Base-by-base conservation (phyloP, 1,284 basidiomycete species). In the Ceratobasidium sp. region DNA sequence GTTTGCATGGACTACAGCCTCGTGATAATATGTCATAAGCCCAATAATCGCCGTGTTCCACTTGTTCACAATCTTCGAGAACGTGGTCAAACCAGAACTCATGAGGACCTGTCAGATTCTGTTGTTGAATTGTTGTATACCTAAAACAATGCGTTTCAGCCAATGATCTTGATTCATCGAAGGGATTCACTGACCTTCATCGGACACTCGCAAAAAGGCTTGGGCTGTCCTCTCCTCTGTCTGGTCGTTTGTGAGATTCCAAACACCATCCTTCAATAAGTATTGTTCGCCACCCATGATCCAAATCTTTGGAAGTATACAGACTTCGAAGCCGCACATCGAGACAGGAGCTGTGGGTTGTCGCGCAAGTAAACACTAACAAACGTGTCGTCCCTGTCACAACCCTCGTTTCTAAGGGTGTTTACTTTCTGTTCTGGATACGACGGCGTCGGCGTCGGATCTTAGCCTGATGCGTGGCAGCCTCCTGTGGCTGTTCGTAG, bases 1-100 rank as follows among this genome's bases (percentile, higher is more conserved):
- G 78, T 96, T 95, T 39, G 97, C 98, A 80, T 97, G 94, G 74
- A 98, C 94, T 75, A 98, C 96, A n/a, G 96, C 97, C 80, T 99
- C 97, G 75, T 97, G 93, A 82, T 98, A 99, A 83, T 98, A 99
- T 0, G 96, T 98, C 94, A 97, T 95, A 39, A 96, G 83, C 74
- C 94, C 94, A 76, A 96, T 97, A 69, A 97, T 87, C 10, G 94
- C 93, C 1, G 96, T 97, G 81, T 98, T 98, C 96, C 96, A 98
- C 84, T 98, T 98, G 85, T 99, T 99, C 79, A 98, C 93, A 78
- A 99, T 98, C 87, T 99, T 99, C 74, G 94, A 95, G 87, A 99
- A 99, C 0, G 97, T 98, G 0, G 97, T 97, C 0, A 96, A 97
- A 74, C 97, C 97, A 1, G 97, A 98, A 77, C 95, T 96, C 97